Base-by-base conservation (phyloP, 352 stramenopile genomes). In the Phytophthora agathidicida region DNA sequence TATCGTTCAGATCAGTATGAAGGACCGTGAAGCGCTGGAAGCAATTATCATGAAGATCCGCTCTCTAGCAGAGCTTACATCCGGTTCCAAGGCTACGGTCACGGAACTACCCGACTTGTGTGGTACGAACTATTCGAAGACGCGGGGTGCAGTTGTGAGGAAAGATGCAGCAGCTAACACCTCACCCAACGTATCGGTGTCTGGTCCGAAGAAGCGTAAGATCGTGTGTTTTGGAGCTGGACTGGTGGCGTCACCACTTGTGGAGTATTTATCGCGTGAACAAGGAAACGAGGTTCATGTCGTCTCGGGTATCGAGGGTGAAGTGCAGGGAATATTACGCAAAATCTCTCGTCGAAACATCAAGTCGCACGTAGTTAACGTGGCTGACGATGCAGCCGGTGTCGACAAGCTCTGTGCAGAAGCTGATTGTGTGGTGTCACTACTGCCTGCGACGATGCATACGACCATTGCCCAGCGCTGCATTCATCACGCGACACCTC, bases 401-500 rank as follows among this genome's bases (percentile, higher is more conserved):
- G 68, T 98, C 17, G 73, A 80, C 17, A 75, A 77, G 10, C 51
- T 94, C 3, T 88, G 75, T 19, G 83, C 93, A 3, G 63, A 87
- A 16, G 83, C 89, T 6, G 94, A 98, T 73, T 91, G 96, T 30
- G 94, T 99, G 19, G 90, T 99, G 14, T 98, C 89, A 32, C 68
- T 99, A 10, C 51, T 99, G 23, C 96, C 96, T 2, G 92, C 95
- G 0, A 85, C 87, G 2, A 98, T 99, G 91, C 96, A 99, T 73
- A 83, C 83, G 3, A 67, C 71, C 26, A 83, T 98, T 22, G 95
- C 94, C 19, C 65, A 96, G 53, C 49, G 86, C 49, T 98, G 93
- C 65, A 95, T 99, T 48, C 45, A 84, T 14, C 73, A 93, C 42
- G 71, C 74, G 23, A 96, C 76, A 23, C 80, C 96, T 47, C 71